Base-by-base conservation (phyloP, 768 basidiomycete genomes). In the Rhizopogon roseolus region DNA sequence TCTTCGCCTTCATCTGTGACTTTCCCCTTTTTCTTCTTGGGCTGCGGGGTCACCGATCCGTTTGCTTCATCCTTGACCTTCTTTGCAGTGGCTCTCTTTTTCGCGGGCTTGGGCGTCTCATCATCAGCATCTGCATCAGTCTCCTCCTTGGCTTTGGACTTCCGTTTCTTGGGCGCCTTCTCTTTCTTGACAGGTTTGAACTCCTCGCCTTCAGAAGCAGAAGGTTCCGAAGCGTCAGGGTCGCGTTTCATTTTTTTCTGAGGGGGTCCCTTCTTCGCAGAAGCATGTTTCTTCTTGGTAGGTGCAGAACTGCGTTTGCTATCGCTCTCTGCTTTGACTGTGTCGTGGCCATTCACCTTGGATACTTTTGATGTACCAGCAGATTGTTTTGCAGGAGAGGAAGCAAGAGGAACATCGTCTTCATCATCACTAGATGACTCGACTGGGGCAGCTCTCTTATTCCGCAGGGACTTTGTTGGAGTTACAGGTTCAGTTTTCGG, bases 321-420 rank as follows among this genome's bases (percentile, higher is more conserved):
- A 39, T 72, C 73, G 29, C 64, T 67, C 22, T 73, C 67, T 43
- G 63, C 62, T 52, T 70, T 72, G 14, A 59, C 54, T 28, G 41
- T 74, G 71, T 50, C 58, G 62, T 63, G 71, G 62, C 77, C 73
- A 52, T 79, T 81, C 34, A 56, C 48, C 29, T 70, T 54, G 63
- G 66, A 73, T 27, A 73, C 69, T 49, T 68, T 64, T 29, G 73
- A 66, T 37, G 71, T 72, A 36, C 78, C 75, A 42, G 71, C 67
- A 41, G 76, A 68, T 53, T 70, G 71, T 69, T 88, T 90, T 4
- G 72, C 76, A 17, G 86, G 87, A 38, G 89, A 88, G 27, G 87
- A 86, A 46, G 87, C 84, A 38, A 89, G 77, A 36, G 46, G 50
- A 86, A 87, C 74, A 52, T 90, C 87, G 58, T 90, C 86, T 5